Evolutionary conservation across 352 stramenopile species (phyloP).

Genomic region (Albugo candida): DNA sequence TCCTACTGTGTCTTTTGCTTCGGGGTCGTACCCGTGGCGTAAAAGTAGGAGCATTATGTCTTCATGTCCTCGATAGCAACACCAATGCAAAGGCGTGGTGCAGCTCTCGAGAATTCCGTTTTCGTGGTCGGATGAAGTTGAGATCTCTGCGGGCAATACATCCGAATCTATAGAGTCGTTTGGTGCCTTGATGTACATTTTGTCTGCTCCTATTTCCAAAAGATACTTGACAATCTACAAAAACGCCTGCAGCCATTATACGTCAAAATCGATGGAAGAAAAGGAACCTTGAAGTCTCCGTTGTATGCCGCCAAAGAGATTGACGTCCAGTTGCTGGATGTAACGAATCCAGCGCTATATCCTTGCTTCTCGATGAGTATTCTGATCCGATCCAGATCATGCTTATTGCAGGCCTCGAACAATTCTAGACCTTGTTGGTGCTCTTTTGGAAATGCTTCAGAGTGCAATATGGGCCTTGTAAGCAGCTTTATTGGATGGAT

Average conservation of each 20-base stretch:
- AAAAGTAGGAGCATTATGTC: slow-evolving; percentile 48
- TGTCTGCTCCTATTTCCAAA: slow-evolving; percentile 41
- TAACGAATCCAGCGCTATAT: slow-evolving; percentile 27
- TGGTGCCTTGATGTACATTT: slow-evolving; percentile 28
- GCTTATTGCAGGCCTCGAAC: too few relatives aligned
- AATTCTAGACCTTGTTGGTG: too few relatives aligned
- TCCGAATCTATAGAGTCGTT: slow-evolving; percentile 3
- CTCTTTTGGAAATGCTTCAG: too few relatives aligned
- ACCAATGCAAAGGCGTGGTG: slow-evolving; percentile 72
- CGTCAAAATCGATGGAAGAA: neutral
- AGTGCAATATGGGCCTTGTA: too few relatives aligned
- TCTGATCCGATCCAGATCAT: too few relatives aligned
- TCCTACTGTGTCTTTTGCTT: slow-evolving; percentile 42
- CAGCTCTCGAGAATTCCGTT: neutral
- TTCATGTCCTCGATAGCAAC: slow-evolving; percentile 61
- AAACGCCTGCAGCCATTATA: neutral
- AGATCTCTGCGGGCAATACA: neutral
- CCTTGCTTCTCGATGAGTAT: too few relatives aligned
- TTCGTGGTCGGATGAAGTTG: neutral
- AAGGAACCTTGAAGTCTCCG: slow-evolving; percentile 35
- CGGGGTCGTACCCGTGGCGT: slow-evolving; percentile 36
- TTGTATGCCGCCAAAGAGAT: slow-evolving; percentile 40
- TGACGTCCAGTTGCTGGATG: slow-evolving; percentile 59
- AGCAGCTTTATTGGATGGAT: too few relatives aligned
- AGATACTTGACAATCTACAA: slow-evolving; percentile 35